Evolutionary conservation across 2,329 filamentous ascomycete genomes (phyloP).

Genomic region (Fusarium sp.): DNA sequence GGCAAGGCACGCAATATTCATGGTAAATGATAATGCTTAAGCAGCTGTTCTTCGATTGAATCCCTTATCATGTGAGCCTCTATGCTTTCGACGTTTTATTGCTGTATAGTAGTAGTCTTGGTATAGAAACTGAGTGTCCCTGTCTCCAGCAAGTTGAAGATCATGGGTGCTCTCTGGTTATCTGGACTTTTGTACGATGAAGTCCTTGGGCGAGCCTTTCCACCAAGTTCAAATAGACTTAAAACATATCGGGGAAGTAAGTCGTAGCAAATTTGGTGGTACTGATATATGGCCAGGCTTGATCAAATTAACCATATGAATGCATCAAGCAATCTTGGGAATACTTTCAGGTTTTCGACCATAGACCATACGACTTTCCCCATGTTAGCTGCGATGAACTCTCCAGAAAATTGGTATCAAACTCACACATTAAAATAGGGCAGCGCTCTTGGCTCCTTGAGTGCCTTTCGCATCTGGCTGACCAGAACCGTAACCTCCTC

Average conservation of each 20-base stretch:
- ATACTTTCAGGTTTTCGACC: constrained; percentile 18
- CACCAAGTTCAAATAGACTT: too few relatives aligned
- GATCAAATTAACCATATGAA: not conserved
- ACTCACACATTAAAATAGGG: constrained; percentile 1
- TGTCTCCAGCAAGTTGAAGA: not conserved
- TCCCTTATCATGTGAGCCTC: not conserved
- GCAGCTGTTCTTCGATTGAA: not conserved
- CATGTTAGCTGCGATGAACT: not conserved
- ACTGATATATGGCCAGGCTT: not conserved
- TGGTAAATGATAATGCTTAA: not conserved
- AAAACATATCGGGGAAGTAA: not conserved
- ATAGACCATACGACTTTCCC: constrained; percentile 15
- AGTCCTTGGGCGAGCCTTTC: not conserved
- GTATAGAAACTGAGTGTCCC: not conserved
- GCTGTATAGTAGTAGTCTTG: not conserved
- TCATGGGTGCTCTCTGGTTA: not conserved
- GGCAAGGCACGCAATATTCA: not conserved
- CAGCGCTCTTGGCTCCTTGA: constrained; percentile 1
- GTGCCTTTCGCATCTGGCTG: constrained; percentile 19
- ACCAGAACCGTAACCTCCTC: constrained; percentile 22
- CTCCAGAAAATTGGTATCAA: not conserved
- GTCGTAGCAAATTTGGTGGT: too few relatives aligned
- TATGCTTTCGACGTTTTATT: not conserved
- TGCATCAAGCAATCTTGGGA: not conserved
- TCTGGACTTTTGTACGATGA: not conserved